Conservation (phyloP, 2,329 filamentous ascomycete genomes). For the Neofusicoccum cordaticola region DNA sequence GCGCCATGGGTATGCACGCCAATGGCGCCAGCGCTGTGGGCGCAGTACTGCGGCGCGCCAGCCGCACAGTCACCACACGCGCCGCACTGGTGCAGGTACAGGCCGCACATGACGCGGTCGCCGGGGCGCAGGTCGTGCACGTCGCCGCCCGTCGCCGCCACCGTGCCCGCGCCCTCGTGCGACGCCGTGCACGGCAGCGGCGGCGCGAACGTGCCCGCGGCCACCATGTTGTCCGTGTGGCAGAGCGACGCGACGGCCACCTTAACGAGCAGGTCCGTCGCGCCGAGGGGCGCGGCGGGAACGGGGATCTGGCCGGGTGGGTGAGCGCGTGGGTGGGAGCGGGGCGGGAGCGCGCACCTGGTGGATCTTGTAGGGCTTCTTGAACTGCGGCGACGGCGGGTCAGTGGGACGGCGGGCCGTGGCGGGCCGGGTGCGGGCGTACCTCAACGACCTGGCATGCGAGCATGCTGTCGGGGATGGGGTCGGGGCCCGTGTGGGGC, state of each 20-base stretch:
- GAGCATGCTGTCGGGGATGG: slow-evolving; percentile 46
- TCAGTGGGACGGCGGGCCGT: not conserved
- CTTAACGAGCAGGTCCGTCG: slow-evolving; percentile 59
- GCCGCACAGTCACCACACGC: slow-evolving; percentile 52
- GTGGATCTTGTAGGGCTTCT: slow-evolving; percentile 55
- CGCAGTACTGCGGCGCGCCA: slow-evolving; percentile 56
- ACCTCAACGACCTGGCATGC: slow-evolving; percentile 49
- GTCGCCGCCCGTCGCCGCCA: slow-evolving; percentile 46
- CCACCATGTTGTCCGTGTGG: slow-evolving; percentile 61
- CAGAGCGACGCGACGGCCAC: slow-evolving; percentile 60
- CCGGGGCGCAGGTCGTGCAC: slow-evolving; percentile 48
- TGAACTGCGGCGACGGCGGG: slow-evolving; percentile 36
- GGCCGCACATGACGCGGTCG: slow-evolving; percentile 56
- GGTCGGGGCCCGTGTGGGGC: slow-evolving; percentile 18
- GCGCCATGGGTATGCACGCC: slow-evolving; percentile 54
- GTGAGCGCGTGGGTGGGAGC: too few species aligned
- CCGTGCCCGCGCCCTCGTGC: slow-evolving; percentile 57
- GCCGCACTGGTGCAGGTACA: slow-evolving; percentile 54
- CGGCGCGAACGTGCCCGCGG: slow-evolving; percentile 48
- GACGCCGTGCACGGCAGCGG: slow-evolving; percentile 54
- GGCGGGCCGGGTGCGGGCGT: not conserved
- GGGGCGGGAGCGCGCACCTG: slow-evolving; percentile 17
- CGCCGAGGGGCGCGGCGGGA: slow-evolving; percentile 43
- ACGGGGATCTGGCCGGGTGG: slow-evolving; percentile 37
- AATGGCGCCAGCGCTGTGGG: slow-evolving; percentile 42